Evolutionary conservation across 2,329 filamentous ascomycete species (phyloP).

Genomic region (Aspergillus phoenicis): DNA sequence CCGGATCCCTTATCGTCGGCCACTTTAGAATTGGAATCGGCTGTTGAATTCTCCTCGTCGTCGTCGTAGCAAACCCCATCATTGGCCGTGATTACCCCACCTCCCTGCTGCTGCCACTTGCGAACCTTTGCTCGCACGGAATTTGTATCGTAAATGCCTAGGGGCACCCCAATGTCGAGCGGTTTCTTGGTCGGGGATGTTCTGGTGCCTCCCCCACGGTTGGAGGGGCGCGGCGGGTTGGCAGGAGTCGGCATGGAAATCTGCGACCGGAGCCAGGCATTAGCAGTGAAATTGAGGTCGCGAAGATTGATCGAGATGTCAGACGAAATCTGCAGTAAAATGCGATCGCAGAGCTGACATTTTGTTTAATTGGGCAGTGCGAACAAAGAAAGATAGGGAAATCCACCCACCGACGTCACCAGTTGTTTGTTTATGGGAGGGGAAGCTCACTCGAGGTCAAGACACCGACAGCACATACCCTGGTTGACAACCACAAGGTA

Average conservation of each 20-base stretch:
- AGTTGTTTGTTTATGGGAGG: constrained; percentile 19
- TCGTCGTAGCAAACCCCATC: constrained; percentile 61
- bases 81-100: constrained; percentile 64
- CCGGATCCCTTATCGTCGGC: constrained; percentile 27
- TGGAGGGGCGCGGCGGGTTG: constrained; percentile 43
- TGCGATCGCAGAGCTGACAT: background rate
- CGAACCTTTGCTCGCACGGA: constrained; percentile 78
- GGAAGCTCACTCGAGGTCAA: constrained; percentile 7
- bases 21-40: constrained; percentile 27
- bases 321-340: background rate
- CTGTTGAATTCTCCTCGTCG: constrained; percentile 43
- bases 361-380: constrained; percentile 5
- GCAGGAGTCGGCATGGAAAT: constrained; percentile 46
- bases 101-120: constrained; percentile 80
- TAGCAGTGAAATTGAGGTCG: constrained; percentile 16
- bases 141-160: constrained; percentile 63
- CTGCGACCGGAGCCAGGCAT: constrained; percentile 16
- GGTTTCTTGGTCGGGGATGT: constrained; percentile 56
- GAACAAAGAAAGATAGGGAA: background rate
- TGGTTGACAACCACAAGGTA: background rate
- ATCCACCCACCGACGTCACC: constrained; percentile 19
- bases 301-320: constrained; percentile 18
- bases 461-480: constrained; percentile 9
- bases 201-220: constrained; percentile 60
- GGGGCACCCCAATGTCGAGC: constrained; percentile 52